phyloP scores from a whole-genome alignment of 345 rosid species.

The Anastatica hierochuntica region DNA sequence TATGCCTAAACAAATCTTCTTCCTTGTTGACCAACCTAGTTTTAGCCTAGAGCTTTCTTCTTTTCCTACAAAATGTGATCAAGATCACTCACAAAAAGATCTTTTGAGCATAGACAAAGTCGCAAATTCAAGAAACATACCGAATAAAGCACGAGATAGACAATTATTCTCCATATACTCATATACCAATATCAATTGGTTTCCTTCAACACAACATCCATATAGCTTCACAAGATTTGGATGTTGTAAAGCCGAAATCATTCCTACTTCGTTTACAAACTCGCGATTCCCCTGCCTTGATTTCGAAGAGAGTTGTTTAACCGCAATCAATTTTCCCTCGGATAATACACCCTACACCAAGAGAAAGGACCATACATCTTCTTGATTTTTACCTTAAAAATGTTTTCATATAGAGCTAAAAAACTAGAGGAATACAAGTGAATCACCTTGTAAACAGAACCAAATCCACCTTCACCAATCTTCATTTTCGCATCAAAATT shows the following conservation, averaged over 20 bases:
- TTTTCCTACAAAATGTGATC: slow-evolving; percentile 31
- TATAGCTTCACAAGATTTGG: slow-evolving; percentile 67
- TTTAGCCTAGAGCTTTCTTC: slow-evolving; percentile 36
- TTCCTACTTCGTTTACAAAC: slow-evolving; percentile 64
- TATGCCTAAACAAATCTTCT: slow-evolving; percentile 59
- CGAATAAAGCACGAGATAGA: slow-evolving; percentile 56
- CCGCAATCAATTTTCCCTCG: slow-evolving; percentile 64
- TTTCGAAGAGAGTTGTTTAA: slow-evolving; percentile 61
- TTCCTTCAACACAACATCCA: slow-evolving; percentile 76
- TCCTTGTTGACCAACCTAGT: slow-evolving; percentile 64
- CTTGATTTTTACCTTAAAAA: neutral
- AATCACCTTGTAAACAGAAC: slow-evolving; percentile 59
- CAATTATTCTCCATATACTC: slow-evolving; percentile 75
- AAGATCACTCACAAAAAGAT: no score
- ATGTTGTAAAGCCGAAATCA: slow-evolving; percentile 72
- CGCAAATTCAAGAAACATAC: slow-evolving; percentile 22
- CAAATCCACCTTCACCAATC: slow-evolving; percentile 80
- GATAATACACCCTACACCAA: slow-evolving; percentile 47
- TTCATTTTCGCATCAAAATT: slow-evolving; percentile 49
- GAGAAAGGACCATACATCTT: neutral
- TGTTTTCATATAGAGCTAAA: neutral
- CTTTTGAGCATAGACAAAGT: neutral
- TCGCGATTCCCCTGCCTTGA: slow-evolving; percentile 75
- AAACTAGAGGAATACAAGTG: neutral
- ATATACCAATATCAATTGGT: slow-evolving; percentile 53